phyloP scores from a whole-genome alignment of 2,329 filamentous ascomycete species.

The Akanthomyces uredinophilus region DNA sequence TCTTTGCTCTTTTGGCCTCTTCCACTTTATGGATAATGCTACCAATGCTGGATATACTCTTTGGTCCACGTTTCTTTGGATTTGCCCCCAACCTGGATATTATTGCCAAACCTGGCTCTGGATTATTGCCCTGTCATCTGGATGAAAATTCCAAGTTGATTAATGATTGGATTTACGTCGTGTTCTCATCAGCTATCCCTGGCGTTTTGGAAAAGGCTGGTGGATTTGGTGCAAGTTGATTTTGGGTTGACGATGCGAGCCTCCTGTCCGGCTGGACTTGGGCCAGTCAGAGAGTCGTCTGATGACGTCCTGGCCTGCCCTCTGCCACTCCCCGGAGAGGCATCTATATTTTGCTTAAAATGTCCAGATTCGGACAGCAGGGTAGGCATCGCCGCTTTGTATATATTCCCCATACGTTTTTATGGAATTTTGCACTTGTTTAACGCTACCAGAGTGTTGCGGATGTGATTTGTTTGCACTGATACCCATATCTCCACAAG shows the following conservation, averaged over 20 bases:
- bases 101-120: slow-evolving; percentile 9
- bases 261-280: slow-evolving; percentile 2
- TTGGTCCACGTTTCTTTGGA: slow-evolving; percentile 6
- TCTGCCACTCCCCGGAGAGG: not conserved
- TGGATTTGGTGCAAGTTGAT: slow-evolving; percentile 1
- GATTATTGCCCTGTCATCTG: slow-evolving; percentile 1
- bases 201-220: slow-evolving; percentile 13
- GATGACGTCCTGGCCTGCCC: not conserved
- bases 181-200: not conserved
- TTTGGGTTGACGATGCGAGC: slow-evolving; percentile 1
- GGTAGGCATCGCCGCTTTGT: slow-evolving; percentile 49
- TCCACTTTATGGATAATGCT: slow-evolving; percentile 23
- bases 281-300: not conserved
- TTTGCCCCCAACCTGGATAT: slow-evolving; percentile 7
- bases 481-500: not conserved
- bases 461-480: slow-evolving; percentile 9
- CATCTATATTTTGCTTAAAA: not conserved
- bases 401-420: slow-evolving; percentile 44
- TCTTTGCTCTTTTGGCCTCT: slow-evolving; percentile 14
- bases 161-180: slow-evolving; percentile 8
- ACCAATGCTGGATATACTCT: slow-evolving; percentile 13
- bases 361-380: slow-evolving; percentile 43
- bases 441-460: not conserved
- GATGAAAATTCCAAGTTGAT: not conserved
- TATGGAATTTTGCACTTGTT: slow-evolving; percentile 29